These are phyloP conservation scores for Hypoxylon perforatum DNA, from an alignment of 495 filamentous ascomycete genomes.

Conservation along the genomic window DNA sequence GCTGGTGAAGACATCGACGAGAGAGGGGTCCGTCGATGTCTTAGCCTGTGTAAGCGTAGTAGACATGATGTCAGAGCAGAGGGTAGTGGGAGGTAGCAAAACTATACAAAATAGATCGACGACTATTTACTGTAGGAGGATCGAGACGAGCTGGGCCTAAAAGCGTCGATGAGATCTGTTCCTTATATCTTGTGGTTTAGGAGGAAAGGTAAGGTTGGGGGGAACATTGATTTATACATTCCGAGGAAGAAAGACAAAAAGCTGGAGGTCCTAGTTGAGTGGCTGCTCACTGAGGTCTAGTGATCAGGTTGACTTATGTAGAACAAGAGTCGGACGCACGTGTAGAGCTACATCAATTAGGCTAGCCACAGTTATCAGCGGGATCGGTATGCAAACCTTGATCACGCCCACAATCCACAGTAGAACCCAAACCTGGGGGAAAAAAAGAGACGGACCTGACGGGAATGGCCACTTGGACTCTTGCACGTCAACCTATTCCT, in stretches of 20 bases:
- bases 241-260: slow-evolving; percentile 16
- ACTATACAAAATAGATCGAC: slow-evolving; percentile 14
- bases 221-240: slow-evolving; percentile 21
- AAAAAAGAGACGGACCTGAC: slow-evolving; percentile 8
- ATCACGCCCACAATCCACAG: neutral
- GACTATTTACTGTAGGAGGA: slow-evolving; percentile 8
- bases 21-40: slow-evolving; percentile 14
- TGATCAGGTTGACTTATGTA: slow-evolving; percentile 14
- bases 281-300: slow-evolving; percentile 8
- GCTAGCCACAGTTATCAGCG: slow-evolving; percentile 31
- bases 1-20: slow-evolving; percentile 18
- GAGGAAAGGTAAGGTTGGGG: slow-evolving; percentile 1
- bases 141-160: slow-evolving; percentile 32
- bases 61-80: slow-evolving; percentile 40
- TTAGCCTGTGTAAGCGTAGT: slow-evolving; percentile 26
- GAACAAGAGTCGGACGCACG: neutral
- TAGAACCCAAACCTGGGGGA: slow-evolving; percentile 9
- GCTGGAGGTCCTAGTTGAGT: slow-evolving; percentile 20
- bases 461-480: slow-evolving; percentile 32
- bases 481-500: slow-evolving; percentile 26
- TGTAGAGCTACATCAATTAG: neutral
- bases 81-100: slow-evolving; percentile 4
- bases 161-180: slow-evolving; percentile 18
- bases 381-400: slow-evolving; percentile 38
- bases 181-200: neutral